phyloP scores from a whole-genome alignment of 768 basidiomycete genomes.

The Russula abietina region DNA sequence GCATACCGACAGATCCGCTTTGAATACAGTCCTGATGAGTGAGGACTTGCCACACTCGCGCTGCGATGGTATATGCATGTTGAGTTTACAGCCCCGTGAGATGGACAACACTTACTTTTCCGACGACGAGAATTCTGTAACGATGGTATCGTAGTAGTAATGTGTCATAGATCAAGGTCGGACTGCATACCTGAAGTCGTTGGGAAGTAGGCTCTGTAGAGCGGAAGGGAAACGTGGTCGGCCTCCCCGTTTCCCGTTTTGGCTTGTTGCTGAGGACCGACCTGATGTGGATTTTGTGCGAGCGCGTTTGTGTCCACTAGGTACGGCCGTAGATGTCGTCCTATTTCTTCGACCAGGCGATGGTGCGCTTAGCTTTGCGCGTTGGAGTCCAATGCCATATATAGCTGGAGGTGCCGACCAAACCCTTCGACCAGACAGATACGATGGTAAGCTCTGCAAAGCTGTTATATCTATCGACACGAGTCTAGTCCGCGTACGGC shows the following conservation, averaged over 20 bases:
- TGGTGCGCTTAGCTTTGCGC: no score
- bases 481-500: not conserved
- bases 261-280: no score
- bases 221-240: not conserved
- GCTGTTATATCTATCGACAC: not conserved
- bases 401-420: not conserved
- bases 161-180: not conserved
- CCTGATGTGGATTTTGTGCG: no score
- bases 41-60: slow-evolving; percentile 10
- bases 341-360: not conserved
- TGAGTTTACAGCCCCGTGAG: no score
- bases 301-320: not conserved
- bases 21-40: not conserved
- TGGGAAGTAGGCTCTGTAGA: not conserved
- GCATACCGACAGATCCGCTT: slow-evolving; percentile 7
- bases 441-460: no score
- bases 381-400: not conserved
- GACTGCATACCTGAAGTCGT: slow-evolving; percentile 6
- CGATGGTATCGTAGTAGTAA: not conserved
- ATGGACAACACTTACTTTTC: not conserved
- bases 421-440: no score
- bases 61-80: not conserved
- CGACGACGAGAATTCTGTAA: slow-evolving; percentile 15
- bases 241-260: no score
- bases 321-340: not conserved